Conservation (phyloP, 2,329 filamentous ascomycete genomes). For the Beauveria brongniartii region DNA sequence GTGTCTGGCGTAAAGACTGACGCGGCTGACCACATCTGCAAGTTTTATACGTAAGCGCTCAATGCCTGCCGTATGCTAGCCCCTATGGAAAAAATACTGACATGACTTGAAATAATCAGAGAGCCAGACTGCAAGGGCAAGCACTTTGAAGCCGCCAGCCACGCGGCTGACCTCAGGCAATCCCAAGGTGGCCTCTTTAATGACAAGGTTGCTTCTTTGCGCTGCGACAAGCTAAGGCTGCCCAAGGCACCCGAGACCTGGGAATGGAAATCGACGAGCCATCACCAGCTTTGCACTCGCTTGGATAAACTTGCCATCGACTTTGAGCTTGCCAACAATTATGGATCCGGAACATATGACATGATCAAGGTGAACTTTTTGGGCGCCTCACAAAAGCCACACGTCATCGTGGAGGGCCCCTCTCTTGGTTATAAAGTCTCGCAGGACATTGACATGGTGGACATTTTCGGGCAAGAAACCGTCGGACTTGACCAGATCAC, state of each 20-base stretch:
- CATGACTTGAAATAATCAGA: background rate
- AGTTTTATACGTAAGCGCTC: background rate
- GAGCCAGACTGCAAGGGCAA: background rate
- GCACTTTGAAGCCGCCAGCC: background rate
- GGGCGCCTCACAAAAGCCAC: background rate
- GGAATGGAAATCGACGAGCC: background rate
- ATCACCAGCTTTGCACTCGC: background rate
- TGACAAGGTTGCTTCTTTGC: background rate
- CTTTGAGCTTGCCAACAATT: background rate
- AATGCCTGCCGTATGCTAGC: no score
- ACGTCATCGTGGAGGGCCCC: background rate
- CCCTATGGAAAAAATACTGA: background rate
- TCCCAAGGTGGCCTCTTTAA: background rate
- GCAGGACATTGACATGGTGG: background rate
- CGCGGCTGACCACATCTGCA: background rate
- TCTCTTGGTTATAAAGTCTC: background rate
- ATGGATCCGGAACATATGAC: background rate
- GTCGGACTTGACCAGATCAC: background rate
- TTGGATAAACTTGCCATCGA: background rate
- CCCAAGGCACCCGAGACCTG: background rate
- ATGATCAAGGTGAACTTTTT: background rate
- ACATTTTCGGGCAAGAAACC: background rate
- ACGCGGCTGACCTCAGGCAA: background rate
- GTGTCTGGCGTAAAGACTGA: background rate
- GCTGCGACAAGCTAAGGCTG: background rate